Base-by-base conservation (phyloP, 2,329 filamentous ascomycete species). In the Neocatenulostroma microsporum region DNA sequence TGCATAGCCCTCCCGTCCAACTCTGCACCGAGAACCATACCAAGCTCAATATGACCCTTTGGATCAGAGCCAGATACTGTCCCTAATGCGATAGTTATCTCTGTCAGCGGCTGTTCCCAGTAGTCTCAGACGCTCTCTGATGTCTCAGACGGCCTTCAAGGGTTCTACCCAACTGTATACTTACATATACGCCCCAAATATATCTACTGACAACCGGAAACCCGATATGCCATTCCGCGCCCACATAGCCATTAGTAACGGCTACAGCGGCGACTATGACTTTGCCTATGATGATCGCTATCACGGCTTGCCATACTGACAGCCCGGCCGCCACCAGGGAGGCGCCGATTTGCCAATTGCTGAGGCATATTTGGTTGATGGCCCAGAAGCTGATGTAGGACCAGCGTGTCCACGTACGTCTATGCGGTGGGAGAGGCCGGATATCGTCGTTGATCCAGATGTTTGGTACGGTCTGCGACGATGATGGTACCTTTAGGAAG, bases 21-120 rank as follows among this genome's bases (percentile, higher is more conserved):
- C 72, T 74, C 46, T 82, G 76, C 28, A 82, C 78, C 0, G 76
- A 73, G 35, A 80, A 76, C 52, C 58, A 24, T 51, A 54, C 51
- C 9, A 52, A 32, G 14, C 69, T 70, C 4, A 76, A 62, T 24
- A 76, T 66, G 13, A 67, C 62, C 9, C 72, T 64, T 0, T 70
- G 73, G 5, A 75, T 47, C 31, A 76, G 68, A 10, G 70, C 65
- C 18, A 75, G 55, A 49, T 74, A 75, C 17, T 66, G 68, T 32
- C 71, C 70, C n/a, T n/a, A n/a, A n/a, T n/a, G n/a, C n/a, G n/a
- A n/a, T n/a, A n/a, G n/a, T n/a, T n/a, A n/a, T n/a, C n/a, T n/a
- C n/a, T n/a, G n/a, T n/a, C n/a, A n/a, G n/a, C n/a, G n/a, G n/a
- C n/a, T n/a, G n/a, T n/a, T n/a, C n/a, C n/a, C n/a, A n/a, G n/a